Evolutionary conservation across 208 protist genomes (phyloP), one percentile per base, ranked within the genome.

Genomic region (Leishmania gerbilli): DNA sequence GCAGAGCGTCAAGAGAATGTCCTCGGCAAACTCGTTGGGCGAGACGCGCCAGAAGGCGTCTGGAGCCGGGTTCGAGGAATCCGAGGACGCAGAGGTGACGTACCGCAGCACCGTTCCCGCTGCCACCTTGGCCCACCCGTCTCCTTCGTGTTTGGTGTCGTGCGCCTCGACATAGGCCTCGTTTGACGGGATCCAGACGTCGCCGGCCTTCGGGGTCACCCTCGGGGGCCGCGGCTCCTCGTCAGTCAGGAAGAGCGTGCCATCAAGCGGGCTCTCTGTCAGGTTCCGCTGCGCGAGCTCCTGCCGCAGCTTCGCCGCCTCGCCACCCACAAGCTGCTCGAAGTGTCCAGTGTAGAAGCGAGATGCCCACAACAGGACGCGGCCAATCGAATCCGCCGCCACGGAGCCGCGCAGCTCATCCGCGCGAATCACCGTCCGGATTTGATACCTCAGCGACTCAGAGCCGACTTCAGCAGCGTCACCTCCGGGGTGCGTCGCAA

Each of bases 1-100:
- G 80, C 88, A 94, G 19, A 94, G 81, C 11, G 88, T 84, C 9
- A 94, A 83, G 15, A 92, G 74, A 11, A 94, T 79, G 53, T 94
- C 90, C 62, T 94, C 90, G 8, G 87, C 87, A 71, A 86, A 90
- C 81, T 91, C 89, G 62, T 83, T 74, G 15, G 53, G 62, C 6
- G 64, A 78, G 37, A 82, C 56, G 15, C 27, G 74, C 82, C 80
- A 87, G 34, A 42, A 31, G 37, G 55, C 67, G 21, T 31, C 37
- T 21, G 21, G 45, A 15, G 71, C 40, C 2, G 47, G 0, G 24
- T 27, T 47, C 11, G 31, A n/a, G 68, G 42, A 37, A 75, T 74
- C 9, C 27, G 77, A 24, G 3, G 74, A 51, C 53, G 64, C 45
- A 19, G 78, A 24, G 21, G 19, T 47, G 53, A 40, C 55, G 69